phyloP scores from a whole-genome alignment of 2,329 filamentous ascomycete genomes.

The Apiospora phragmitis region DNA sequence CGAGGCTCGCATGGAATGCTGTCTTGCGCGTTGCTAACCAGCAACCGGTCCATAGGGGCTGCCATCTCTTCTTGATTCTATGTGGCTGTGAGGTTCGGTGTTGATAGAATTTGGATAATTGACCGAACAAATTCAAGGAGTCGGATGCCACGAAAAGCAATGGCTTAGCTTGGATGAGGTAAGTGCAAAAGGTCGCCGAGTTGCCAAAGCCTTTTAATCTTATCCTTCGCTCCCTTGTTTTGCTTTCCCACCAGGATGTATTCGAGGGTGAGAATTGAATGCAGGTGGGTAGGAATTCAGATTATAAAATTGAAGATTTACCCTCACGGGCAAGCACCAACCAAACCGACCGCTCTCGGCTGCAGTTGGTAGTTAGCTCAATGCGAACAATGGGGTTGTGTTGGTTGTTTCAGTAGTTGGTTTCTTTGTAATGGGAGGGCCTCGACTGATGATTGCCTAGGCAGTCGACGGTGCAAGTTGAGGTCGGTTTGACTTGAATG shows the following conservation, averaged over 20 bases:
- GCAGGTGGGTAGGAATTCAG: not conserved
- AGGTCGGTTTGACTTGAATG: not conserved
- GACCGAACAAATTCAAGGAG: not conserved
- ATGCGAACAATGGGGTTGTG: not conserved
- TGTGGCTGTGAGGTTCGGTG: not conserved
- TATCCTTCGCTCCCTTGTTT: not conserved
- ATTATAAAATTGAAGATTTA: not conserved
- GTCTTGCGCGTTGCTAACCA: constrained; percentile 40
- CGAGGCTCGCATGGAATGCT: constrained; percentile 46
- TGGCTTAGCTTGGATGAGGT: not conserved
- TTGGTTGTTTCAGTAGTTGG: not conserved
- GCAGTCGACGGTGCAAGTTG: not conserved
- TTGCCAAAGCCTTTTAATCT: not conserved
- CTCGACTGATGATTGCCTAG: not conserved
- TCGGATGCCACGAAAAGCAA: not conserved
- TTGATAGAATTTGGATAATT: not conserved
- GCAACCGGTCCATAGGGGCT: constrained; percentile 33
- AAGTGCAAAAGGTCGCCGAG: not conserved
- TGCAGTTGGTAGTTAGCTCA: not conserved
- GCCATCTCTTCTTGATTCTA: not conserved
- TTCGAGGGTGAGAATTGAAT: not conserved
- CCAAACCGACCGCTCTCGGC: constrained; percentile 1
- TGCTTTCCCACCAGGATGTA: not conserved
- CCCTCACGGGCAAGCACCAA: not conserved
- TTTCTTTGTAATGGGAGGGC: not conserved